Conservation (phyloP, 176 grass and related monocot genomes). For the Musa acuminata region DNA sequence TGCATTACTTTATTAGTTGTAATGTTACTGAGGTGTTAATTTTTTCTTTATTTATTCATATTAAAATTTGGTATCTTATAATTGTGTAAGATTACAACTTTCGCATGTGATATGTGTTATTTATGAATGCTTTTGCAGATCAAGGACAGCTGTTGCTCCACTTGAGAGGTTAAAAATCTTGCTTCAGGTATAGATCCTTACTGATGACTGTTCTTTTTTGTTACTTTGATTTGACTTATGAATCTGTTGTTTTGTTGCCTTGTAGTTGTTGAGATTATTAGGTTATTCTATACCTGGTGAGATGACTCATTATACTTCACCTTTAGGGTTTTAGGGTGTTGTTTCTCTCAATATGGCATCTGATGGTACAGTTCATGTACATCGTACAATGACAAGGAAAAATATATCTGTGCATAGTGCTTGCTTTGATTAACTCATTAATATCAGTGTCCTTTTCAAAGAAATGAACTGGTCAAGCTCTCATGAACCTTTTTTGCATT, state of each 20-base stretch:
- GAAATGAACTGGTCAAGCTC: too few relatives aligned
- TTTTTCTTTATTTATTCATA: background rate
- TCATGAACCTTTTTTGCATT: too few relatives aligned
- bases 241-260: background rate
- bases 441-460: too few relatives aligned
- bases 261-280: background rate
- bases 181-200: slow-evolving; percentile 50
- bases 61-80: background rate
- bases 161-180: slow-evolving; percentile 92
- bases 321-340: too few relatives aligned
- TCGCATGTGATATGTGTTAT: slow-evolving; percentile 5
- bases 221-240: background rate
- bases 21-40: too few relatives aligned
- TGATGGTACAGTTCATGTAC: too few relatives aligned
- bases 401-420: too few relatives aligned
- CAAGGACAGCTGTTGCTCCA: slow-evolving; percentile 91
- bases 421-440: too few relatives aligned
- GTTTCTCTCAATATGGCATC: too few relatives aligned
- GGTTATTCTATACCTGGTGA: background rate
- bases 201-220: slow-evolving; percentile 3
- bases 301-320: too few relatives aligned
- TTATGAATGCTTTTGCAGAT: slow-evolving; percentile 35
- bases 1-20: too few relatives aligned
- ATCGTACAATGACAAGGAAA: too few relatives aligned
- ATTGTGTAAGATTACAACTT: background rate